Base-by-base conservation (phyloP, 2,329 filamentous ascomycete genomes). In the Sarocladium strictum region DNA sequence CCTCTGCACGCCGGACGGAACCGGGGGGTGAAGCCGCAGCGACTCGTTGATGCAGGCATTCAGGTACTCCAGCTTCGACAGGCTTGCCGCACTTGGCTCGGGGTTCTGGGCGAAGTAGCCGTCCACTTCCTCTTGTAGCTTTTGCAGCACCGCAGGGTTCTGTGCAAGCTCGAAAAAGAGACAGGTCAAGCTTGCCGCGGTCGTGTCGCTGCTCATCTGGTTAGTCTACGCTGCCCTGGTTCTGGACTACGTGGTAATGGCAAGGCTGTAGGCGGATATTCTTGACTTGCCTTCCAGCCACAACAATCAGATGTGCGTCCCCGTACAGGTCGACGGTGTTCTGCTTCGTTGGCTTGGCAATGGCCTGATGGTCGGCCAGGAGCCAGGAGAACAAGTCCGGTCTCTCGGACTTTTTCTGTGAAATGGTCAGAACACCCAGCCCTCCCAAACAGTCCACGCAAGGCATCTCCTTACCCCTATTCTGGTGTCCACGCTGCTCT, bases 21-120 rank as follows among this genome's bases (percentile, higher is more conserved):
- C 64, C 4, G 70, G 61, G 2, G 70, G 69, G 55, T 69, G 61
- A 3, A 73, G 58, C 1, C 71, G 61, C 27, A 73, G 59, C 0
- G 67, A 54, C 57, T 75, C 72, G 53, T 74, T 65, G 57, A 74
- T 70, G 38, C 63, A 60, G 15, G 67, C 71, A 53, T 69, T 62
- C 14, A 72, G 62, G 47, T 64, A 61, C 45, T 57, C 38, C 27
- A 62, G 53, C 53, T 58, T 60, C 11, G 47, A 27, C 23, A 51
- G n/a, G 3, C 27, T n/a, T 17, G 27, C 17, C 3, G 47, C 47
- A 3, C 9, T 19, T 6, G 29, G 27, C 47, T 51, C 47, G 4
- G 33, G 17, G 27, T 51, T 51, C 27, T 51, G 21, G n/a, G 4
- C 11, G 12, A 21, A 35, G 17, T 51, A 51, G 27, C 21, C 14